Percentiles rank a stretch among this genome's conserved stretches.
Evolutionary conservation across 169 alveolate genomes (phyloP).

Genomic region (Plasmodium coatneyi): DNA sequence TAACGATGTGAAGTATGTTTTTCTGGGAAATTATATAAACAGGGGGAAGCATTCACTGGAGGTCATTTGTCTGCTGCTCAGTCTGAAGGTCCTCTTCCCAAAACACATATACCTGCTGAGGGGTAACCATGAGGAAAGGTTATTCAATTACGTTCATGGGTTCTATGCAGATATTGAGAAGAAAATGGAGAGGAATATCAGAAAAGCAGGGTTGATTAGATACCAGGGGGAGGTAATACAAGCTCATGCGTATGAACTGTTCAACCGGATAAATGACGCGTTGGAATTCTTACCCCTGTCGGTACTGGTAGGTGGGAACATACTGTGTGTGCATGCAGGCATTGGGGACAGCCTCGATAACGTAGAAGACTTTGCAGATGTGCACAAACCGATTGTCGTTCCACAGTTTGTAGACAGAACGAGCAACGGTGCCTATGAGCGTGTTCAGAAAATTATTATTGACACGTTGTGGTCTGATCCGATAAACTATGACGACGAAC

Average conservation of each 20-base stretch:
- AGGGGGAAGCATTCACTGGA: conserved; percentile 92
- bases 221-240: conserved; percentile 36
- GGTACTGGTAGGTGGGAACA: conserved; percentile 93
- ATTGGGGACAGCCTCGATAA: conserved; percentile 89
- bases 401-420: conserved; percentile 44
- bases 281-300: conserved; percentile 95
- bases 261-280: conserved; percentile 92
- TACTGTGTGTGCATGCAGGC: conserved; percentile 95
- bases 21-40: conserved; percentile 94
- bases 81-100: conserved; percentile 92
- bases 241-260: conserved; percentile 92
- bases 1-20: conserved; percentile 83
- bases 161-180: conserved; percentile 92
- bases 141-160: conserved; percentile 93
- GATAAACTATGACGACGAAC: conserved; percentile 91
- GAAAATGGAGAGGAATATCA: conserved; percentile 89
- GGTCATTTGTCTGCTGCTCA: conserved; percentile 92
- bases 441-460: conserved; percentile 57
- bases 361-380: conserved; percentile 86
- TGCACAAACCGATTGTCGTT: conserved; percentile 50
- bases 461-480: conserved; percentile 90
- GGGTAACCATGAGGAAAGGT: conserved; percentile 95
- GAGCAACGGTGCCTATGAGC: neutral
- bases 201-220: conserved; percentile 73
- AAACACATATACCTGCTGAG: conserved; percentile 93